These are phyloP conservation scores for Psidium guajava DNA, from an alignment of 345 rosid genomes.

Conservation along the genomic window DNA sequence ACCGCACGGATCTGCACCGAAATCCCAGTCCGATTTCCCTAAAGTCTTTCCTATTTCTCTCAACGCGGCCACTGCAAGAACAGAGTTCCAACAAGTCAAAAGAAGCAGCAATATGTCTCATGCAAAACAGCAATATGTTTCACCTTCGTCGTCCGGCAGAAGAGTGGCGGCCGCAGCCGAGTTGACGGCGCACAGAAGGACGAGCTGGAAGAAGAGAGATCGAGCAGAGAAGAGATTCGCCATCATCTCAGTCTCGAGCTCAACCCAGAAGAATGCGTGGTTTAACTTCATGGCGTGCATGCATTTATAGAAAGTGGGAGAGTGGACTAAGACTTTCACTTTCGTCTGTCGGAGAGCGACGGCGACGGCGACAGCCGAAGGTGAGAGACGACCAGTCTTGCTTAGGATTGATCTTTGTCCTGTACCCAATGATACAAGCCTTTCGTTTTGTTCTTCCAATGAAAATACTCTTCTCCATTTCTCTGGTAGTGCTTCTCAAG, in stretches of 20 bases:
- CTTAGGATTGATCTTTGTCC: too few relatives aligned
- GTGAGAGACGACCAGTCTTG: not conserved
- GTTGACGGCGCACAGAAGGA: not conserved
- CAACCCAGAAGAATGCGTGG: not conserved
- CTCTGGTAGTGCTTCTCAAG: too few relatives aligned
- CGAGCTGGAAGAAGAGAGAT: not conserved
- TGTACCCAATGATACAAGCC: too few relatives aligned
- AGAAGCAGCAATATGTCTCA: accelerated
- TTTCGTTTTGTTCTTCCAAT: too few relatives aligned
- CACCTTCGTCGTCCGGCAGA: not conserved
- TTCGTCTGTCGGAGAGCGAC: not conserved
- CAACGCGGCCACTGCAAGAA: not conserved
- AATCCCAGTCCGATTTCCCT: not conserved
- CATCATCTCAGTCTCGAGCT: not conserved
- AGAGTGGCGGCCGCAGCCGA: not conserved
- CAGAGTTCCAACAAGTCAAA: not conserved
- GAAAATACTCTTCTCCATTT: too few relatives aligned
- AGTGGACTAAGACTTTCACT: not conserved
- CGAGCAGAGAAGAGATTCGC: not conserved
- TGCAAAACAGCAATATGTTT: not conserved
- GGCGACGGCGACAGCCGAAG: not conserved
- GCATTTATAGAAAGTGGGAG: not conserved
- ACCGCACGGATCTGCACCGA: not conserved
- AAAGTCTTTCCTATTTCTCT: not conserved
- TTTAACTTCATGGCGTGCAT: not conserved